Percentiles rank a stretch among this genome's conserved stretches.
Evolutionary conservation across 225 moss, liverwort and hornwort species (phyloP).

Genomic region (Climacium dendroides): DNA sequence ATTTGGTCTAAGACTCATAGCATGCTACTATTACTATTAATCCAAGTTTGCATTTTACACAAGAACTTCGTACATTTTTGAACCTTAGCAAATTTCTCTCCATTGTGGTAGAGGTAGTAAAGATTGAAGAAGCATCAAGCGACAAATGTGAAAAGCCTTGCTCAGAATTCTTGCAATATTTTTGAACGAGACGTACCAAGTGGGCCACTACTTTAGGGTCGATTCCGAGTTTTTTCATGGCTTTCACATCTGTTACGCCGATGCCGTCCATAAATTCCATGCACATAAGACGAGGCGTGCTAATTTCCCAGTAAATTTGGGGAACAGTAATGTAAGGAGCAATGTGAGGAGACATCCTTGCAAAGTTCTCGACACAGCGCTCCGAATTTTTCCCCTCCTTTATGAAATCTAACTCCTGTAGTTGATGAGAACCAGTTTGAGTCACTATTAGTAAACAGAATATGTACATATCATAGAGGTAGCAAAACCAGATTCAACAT

Average conservation of each 20-base stretch:
- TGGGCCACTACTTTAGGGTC: slow-evolving; percentile 41
- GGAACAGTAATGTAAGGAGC: slow-evolving; percentile 42
- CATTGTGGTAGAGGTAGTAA: background rate
- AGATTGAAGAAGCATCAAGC: background rate
- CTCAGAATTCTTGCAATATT: background rate
- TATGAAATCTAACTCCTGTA: slow-evolving; percentile 56
- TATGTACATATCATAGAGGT: background rate
- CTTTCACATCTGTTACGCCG: slow-evolving; percentile 39
- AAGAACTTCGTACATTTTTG: background rate
- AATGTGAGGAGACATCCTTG: slow-evolving; percentile 39
- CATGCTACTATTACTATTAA: background rate
- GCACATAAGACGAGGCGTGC: slow-evolving; percentile 54
- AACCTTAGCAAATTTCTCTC: background rate
- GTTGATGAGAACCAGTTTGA: background rate
- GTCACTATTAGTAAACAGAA: background rate
- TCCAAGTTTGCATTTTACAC: background rate
- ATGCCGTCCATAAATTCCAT: slow-evolving; percentile 84
- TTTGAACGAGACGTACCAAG: slow-evolving; percentile 4
- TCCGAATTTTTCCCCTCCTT: slow-evolving; percentile 60
- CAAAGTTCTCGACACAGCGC: slow-evolving; percentile 42
- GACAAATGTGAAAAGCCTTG: background rate
- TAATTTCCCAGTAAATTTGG: slow-evolving; percentile 35
- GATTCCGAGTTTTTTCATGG: slow-evolving; percentile 35
- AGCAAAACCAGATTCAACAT: background rate
- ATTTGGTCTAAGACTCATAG: background rate